Base-by-base conservation (phyloP, 1,284 basidiomycete species). In the Limonomyces culmigenus region DNA sequence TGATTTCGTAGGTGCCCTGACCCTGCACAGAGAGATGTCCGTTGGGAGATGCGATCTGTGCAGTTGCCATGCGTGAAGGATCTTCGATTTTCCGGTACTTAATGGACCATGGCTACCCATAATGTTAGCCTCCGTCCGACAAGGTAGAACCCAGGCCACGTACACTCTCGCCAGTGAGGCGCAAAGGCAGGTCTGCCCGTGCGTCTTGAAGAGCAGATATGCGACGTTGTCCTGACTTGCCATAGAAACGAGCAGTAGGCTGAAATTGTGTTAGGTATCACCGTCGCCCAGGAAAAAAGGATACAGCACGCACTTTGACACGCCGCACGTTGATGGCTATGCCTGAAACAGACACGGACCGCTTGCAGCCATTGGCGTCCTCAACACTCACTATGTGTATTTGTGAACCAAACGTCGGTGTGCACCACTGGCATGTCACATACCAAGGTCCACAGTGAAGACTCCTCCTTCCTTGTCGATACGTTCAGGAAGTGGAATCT, bases 301-400 rank as follows among this genome's bases (percentile, higher is more conserved):
- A 23, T 20, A 33, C 21, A 3, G 5, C 2, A 55, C 62, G 43
- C 43, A 84, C 84, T 63, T 83, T 78, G 12, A 80, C 65, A 38
- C 87, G 65, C 45, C 83, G 73, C n/a, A 97, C 86, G 45, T 88
- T 86, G 37, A 95, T 80, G n/a, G 75, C 69, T 35, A 95, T 59
- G 12, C 86, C 84, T 14, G 81, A 75, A 1, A 79, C 74, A 15
- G 74, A 70, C 17, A 97, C 58, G 14, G 74, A 54, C 29, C 85
- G 70, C 48, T 81, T 81, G 56, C 93, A 97, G 15, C 83, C 81
- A 47, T 87, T 87, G 2, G 73, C 74, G 55, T 97, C 93, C 50
- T 87, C 83, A 29, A 96, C 73, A 45, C 74, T 85, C 39, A 85
- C 79, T 83, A 44, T 29, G 32, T n/a, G 27, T 3, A 15, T 8